phyloP scores from a whole-genome alignment of 495 filamentous ascomycete species.

The Chaetomium tenue region DNA sequence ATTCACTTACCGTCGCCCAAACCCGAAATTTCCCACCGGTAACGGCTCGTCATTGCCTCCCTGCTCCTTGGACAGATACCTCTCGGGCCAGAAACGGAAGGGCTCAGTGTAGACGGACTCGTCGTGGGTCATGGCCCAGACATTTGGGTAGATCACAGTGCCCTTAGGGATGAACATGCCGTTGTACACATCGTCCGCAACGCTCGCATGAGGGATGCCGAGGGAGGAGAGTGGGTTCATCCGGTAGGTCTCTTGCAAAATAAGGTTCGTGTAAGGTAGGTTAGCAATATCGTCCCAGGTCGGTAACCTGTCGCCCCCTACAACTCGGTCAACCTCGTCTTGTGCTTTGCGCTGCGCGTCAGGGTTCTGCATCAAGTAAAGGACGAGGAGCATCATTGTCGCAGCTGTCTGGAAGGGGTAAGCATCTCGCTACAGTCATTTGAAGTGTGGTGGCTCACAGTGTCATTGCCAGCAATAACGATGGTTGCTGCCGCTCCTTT shows the following conservation, averaged over 20 bases:
- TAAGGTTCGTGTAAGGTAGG: slow-evolving; percentile 51
- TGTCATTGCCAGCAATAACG: slow-evolving; percentile 52
- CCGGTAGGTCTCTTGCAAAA: slow-evolving; percentile 60
- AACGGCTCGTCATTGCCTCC: slow-evolving; percentile 52
- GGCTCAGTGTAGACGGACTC: slow-evolving; percentile 41
- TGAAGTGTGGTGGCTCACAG: slow-evolving; percentile 31
- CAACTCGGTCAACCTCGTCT: slow-evolving; percentile 56
- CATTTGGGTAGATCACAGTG: slow-evolving; percentile 48
- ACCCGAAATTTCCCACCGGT: slow-evolving; percentile 53
- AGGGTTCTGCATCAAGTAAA: slow-evolving; percentile 45
- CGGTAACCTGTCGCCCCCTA: slow-evolving; percentile 50
- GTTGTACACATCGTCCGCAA: slow-evolving; percentile 52
- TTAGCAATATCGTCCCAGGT: slow-evolving; percentile 50
- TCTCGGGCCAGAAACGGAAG: slow-evolving; percentile 46
- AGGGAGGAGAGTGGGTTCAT: slow-evolving; percentile 61
- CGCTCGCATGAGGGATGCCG: slow-evolving; percentile 57
- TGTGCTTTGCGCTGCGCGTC: slow-evolving; percentile 54
- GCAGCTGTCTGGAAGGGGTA: slow-evolving; percentile 34
- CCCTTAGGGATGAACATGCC: slow-evolving; percentile 51
- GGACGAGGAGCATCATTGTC: slow-evolving; percentile 42
- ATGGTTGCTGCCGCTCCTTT: slow-evolving; percentile 51
- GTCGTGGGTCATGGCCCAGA: slow-evolving; percentile 49
- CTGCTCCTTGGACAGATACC: slow-evolving; percentile 43
- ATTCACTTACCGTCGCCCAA: slow-evolving; percentile 40
- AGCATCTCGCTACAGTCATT: background rate